Percentiles rank a stretch among this genome's conserved stretches.
Conservation (phyloP, 768 basidiomycete species). For the Piloderma croceum region DNA sequence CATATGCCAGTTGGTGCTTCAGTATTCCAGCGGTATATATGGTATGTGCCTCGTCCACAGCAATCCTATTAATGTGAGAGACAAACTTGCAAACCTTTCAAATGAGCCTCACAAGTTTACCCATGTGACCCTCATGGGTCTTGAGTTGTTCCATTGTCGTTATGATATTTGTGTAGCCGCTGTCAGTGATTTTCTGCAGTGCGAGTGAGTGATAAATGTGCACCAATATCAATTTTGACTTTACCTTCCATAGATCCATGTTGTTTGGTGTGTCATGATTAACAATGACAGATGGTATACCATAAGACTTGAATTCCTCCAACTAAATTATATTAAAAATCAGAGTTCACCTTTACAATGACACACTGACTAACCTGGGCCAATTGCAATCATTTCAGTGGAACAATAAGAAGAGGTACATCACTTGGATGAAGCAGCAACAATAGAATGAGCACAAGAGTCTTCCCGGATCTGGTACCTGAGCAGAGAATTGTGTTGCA, state of each 20-base stretch:
- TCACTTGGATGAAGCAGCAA: not conserved
- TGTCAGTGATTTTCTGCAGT: not conserved
- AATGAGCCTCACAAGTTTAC: not conserved
- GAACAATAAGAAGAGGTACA: constrained; percentile 3
- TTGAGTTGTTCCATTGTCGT: constrained; percentile 7
- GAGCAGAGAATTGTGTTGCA: not conserved
- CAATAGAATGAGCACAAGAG: not conserved
- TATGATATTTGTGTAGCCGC: not conserved
- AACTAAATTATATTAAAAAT: not conserved
- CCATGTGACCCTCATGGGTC: constrained; percentile 3
- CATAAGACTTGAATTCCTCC: constrained; percentile 2
- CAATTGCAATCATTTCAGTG: constrained; percentile 5
- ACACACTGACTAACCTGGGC: constrained; percentile 1
- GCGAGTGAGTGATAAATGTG: not conserved
- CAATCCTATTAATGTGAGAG: not conserved
- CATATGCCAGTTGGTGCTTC: too few relatives aligned
- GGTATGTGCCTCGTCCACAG: constrained; percentile 6
- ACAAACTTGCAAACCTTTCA: not conserved
- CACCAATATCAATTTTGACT: not conserved
- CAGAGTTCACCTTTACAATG: not conserved
- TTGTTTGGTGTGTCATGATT: constrained; percentile 7
- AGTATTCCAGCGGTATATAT: constrained; percentile 1
- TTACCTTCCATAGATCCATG: constrained; percentile 2
- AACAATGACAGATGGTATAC: not conserved
- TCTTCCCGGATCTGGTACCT: constrained; percentile 4